A percentile compares a stretch with the other conserved stretches of the same genome.
Conservation (phyloP, 1,284 basidiomycete genomes). For the Ceratobasidium theobromae region DNA sequence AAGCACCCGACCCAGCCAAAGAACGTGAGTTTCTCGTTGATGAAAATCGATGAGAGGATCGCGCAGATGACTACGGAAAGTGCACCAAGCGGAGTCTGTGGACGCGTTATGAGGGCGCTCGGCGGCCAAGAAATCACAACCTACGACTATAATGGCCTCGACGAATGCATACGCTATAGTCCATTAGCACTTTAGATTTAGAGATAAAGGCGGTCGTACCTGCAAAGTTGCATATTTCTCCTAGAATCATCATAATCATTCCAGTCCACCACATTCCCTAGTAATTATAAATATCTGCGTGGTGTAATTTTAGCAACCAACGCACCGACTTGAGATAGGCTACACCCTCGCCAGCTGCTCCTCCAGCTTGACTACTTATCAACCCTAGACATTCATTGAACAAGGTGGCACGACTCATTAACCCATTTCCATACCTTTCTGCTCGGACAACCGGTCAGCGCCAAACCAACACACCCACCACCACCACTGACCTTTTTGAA, state of each 20-base stretch:
- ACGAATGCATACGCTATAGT: constrained; percentile 80
- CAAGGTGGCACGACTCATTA: constrained; percentile 54
- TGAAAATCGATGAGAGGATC: constrained; percentile 88
- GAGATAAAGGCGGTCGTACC: constrained; percentile 50
- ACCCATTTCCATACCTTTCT: constrained; percentile 45
- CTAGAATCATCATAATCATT: constrained; percentile 60
- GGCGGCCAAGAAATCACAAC: constrained; percentile 44
- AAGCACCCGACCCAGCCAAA: constrained; percentile 93
- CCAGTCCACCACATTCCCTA: constrained; percentile 84
- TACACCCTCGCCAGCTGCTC: constrained; percentile 84
- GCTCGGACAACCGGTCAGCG: constrained; percentile 3
- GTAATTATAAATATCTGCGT: constrained; percentile 43
- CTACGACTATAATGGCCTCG: constrained; percentile 81
- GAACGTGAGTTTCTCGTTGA: constrained; percentile 88
- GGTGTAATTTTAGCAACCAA: constrained; percentile 1
- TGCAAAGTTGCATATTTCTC: constrained; percentile 74
- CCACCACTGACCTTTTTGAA: constrained; percentile 80
- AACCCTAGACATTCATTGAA: constrained; percentile 31
- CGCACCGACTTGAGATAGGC: constrained; percentile 78
- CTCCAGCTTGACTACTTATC: constrained; percentile 44
- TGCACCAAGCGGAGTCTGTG: constrained; percentile 86
- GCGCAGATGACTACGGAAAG: constrained; percentile 96
- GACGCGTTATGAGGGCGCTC: constrained; percentile 39
- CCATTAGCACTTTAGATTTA: constrained; percentile 40
- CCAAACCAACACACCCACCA: not conserved